Conservation (phyloP, 768 basidiomycete genomes). For the Suillus subaureus region DNA sequence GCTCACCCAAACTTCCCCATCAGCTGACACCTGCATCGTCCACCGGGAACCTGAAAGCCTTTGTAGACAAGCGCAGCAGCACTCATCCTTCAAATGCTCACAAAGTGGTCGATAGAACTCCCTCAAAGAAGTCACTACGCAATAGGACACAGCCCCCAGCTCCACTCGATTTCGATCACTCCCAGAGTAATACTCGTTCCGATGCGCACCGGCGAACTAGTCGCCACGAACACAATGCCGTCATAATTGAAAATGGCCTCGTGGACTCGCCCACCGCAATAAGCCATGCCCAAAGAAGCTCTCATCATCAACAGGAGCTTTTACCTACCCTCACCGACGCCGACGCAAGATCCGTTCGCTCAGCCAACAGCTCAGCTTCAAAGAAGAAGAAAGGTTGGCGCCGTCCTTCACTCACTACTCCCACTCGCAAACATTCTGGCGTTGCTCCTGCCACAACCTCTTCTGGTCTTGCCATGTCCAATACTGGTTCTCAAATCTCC, state of each 20-base stretch:
- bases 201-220: conserved; percentile 17
- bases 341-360: conserved; percentile 29
- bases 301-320: conserved; percentile 20
- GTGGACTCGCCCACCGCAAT: conserved; percentile 26
- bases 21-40: conserved; percentile 35
- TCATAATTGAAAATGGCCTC: conserved; percentile 10
- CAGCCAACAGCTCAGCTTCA: conserved; percentile 27
- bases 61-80: conserved; percentile 23
- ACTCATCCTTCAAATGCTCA: conserved; percentile 10
- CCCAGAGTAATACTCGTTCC: neutral
- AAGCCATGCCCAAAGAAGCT: conserved; percentile 13
- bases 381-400: conserved; percentile 25
- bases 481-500: conserved; percentile 51
- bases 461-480: conserved; percentile 65
- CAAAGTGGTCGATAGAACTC: conserved; percentile 15
- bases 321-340: conserved; percentile 19
- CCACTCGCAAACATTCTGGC: conserved; percentile 46
- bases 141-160: conserved; percentile 29
- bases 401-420: conserved; percentile 17
- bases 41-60: conserved; percentile 31
- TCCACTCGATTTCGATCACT: conserved; percentile 28
- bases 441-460: conserved; percentile 27
- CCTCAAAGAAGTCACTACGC: conserved; percentile 30
- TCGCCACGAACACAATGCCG: conserved; percentile 24
- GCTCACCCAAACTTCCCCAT: conserved; percentile 17